These are phyloP conservation scores for Sporothrix mexicana DNA, from an alignment of 2,329 filamentous ascomycete genomes.

Conservation along the genomic window DNA sequence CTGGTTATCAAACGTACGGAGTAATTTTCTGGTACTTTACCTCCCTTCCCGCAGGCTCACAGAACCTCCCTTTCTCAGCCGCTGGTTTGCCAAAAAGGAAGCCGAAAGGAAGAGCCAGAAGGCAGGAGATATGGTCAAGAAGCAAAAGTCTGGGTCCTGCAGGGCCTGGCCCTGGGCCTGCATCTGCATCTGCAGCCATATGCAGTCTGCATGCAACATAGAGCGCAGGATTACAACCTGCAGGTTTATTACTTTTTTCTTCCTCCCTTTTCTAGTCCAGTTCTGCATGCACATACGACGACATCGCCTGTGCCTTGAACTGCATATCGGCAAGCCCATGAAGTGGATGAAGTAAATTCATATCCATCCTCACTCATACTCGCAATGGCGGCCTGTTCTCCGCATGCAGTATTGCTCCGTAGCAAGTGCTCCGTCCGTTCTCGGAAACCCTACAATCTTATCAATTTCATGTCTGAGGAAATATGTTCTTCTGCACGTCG, in stretches of 20 bases:
- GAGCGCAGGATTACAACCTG: constrained; percentile 11
- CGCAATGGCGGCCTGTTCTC: background rate
- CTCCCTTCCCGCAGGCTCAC: background rate
- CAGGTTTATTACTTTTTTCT: background rate
- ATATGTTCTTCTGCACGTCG: background rate
- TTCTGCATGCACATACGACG: constrained; percentile 17
- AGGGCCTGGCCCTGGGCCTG: constrained; percentile 7
- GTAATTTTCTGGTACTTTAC: background rate
- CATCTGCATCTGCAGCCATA: background rate
- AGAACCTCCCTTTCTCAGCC: background rate
- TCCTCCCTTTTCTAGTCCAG: background rate
- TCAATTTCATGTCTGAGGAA: background rate
- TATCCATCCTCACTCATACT: no score
- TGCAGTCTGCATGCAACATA: constrained; percentile 7
- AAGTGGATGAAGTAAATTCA: no score
- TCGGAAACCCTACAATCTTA: background rate
- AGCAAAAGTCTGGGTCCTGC: background rate
- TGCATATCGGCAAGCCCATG: background rate
- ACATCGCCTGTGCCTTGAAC: constrained; percentile 12
- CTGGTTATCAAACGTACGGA: constrained; percentile 8
- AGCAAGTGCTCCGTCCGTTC: constrained; percentile 20
- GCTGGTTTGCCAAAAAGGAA: background rate
- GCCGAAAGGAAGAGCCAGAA: background rate
- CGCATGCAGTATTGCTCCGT: constrained; percentile 14
- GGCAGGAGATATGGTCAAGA: background rate